phyloP scores from a whole-genome alignment of 176 grass and related monocot species.

The Zizania latifolia region DNA sequence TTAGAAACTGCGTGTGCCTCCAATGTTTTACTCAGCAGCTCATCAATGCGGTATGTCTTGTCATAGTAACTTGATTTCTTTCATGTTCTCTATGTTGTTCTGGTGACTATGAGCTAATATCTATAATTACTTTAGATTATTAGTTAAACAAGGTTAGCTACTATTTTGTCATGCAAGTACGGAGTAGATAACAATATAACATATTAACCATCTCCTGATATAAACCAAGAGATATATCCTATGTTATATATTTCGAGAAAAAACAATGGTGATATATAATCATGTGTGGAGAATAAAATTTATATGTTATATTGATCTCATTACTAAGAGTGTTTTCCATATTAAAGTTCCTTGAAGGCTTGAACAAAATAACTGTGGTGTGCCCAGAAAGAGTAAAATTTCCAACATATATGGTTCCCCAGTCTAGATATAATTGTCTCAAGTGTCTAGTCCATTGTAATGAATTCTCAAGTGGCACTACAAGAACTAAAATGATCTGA shows the following conservation, averaged over 20 bases:
- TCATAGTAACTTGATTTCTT: not conserved
- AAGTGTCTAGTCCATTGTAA: not conserved
- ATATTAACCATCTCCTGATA: too few species aligned
- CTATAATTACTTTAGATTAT: not conserved
- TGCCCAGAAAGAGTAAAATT: not conserved
- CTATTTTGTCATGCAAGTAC: not conserved
- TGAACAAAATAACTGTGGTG: not conserved
- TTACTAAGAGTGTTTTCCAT: not conserved
- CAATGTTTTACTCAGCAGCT: slow-evolving; percentile 78
- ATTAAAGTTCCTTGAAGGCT: not conserved
- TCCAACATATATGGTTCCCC: not conserved
- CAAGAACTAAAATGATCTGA: not conserved
- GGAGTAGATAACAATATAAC: too few species aligned
- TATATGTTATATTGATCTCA: not conserved
- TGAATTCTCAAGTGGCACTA: too few species aligned
- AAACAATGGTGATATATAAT: not conserved
- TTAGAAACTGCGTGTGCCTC: slow-evolving; percentile 67
- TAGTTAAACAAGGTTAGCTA: not conserved
- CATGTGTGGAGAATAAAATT: not conserved
- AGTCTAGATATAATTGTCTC: not conserved
- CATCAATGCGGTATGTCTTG: slow-evolving; percentile 52
- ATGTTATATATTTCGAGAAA: not conserved
- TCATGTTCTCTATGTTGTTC: not conserved
- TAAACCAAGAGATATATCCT: not conserved
- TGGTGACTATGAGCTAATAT: not conserved